Percentiles rank a stretch among this genome's conserved stretches.
Evolutionary conservation across 2,329 filamentous ascomycete species (phyloP).

Genomic region (Fusarium oligoseptatum): DNA sequence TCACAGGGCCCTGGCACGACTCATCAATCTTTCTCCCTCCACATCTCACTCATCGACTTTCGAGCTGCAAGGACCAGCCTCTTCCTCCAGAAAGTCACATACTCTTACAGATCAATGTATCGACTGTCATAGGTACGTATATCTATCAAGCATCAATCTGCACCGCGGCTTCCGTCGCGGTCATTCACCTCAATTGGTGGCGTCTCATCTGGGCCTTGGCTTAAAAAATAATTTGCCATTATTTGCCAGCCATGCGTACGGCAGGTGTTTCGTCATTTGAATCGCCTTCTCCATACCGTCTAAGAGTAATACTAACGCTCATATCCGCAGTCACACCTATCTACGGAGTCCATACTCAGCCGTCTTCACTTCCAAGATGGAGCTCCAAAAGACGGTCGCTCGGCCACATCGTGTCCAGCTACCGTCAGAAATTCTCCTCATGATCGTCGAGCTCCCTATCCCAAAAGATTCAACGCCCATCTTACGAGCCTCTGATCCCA

Average conservation of each 20-base stretch:
- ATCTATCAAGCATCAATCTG: neutral
- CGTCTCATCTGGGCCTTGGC: neutral
- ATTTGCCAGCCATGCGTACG: neutral
- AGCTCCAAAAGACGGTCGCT: neutral
- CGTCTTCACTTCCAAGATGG: neutral
- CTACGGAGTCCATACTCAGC: neutral
- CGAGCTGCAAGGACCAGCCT: neutral
- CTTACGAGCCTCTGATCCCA: constrained; percentile 4
- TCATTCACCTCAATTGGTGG: neutral
- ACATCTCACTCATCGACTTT: neutral
- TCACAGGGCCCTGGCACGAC: neutral
- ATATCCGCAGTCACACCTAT: neutral
- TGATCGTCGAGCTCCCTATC: constrained; percentile 21
- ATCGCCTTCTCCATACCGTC: too few relatives aligned
- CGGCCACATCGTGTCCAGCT: neutral
- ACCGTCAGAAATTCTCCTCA: constrained; percentile 26
- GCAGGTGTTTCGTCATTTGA: neutral
- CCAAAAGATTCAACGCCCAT: neutral
- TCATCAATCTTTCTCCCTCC: neutral
- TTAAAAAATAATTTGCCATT: neutral
- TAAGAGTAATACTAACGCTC: neutral
- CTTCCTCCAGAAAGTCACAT: neutral
- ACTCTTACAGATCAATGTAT: too few relatives aligned
- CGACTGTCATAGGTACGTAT: neutral
- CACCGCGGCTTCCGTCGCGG: neutral